phyloP scores from a whole-genome alignment of 1,284 basidiomycete species.

The Ustilago hordei region DNA sequence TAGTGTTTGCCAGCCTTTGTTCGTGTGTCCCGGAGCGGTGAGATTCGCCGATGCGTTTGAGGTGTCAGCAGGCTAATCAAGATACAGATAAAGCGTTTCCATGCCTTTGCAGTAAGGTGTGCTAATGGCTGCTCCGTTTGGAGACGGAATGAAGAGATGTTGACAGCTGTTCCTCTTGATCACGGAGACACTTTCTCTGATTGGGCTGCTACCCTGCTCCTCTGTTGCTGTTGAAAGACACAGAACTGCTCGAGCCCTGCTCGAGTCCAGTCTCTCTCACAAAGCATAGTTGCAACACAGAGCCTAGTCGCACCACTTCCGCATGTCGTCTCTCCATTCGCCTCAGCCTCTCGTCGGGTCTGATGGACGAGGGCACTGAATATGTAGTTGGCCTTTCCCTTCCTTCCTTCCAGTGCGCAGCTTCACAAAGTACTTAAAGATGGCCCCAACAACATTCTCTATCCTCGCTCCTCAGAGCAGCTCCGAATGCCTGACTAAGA shows the following conservation, averaged over 20 bases:
- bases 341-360: neutral
- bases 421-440: neutral
- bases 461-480: neutral
- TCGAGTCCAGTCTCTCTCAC: neutral
- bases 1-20: neutral
- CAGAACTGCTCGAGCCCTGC: too few species aligned
- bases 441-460: too few species aligned
- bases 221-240: neutral
- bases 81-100: neutral
- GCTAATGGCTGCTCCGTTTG: constrained; percentile 5
- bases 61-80: constrained; percentile 2
- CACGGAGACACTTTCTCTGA: neutral
- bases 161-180: constrained; percentile 12
- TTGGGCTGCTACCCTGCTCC: neutral
- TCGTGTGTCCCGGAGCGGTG: neutral
- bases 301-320: neutral
- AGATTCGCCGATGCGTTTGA: neutral
- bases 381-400: neutral
- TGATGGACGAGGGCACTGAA: neutral
- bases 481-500: neutral
- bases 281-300: neutral
- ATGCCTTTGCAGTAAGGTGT: neutral
- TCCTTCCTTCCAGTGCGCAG: neutral
- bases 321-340: too few species aligned
- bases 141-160: constrained; percentile 28